Conservation (phyloP, 2,329 filamentous ascomycete genomes). For the Talaromyces sp. region DNA sequence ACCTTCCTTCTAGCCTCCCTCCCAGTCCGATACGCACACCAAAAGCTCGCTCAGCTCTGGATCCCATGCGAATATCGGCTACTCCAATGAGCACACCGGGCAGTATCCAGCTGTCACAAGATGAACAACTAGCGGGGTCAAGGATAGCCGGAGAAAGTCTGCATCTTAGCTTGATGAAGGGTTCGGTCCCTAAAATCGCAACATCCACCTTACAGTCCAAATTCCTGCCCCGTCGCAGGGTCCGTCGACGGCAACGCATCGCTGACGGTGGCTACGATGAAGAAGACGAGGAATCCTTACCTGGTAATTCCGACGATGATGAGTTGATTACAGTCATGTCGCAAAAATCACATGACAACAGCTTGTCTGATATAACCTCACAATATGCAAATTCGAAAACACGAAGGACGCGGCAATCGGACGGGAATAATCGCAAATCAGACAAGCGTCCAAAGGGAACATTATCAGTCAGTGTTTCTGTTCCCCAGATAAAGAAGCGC, state of each 20-base stretch:
- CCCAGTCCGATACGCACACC: conserved; percentile 6
- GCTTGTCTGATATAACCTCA: conserved; percentile 17
- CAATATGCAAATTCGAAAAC: conserved; percentile 15
- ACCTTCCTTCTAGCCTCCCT: conserved; percentile 8
- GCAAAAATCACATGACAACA: conserved; percentile 15
- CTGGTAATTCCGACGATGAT: conserved; percentile 31
- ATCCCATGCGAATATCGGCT: conserved; percentile 23
- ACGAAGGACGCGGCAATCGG: conserved; percentile 8
- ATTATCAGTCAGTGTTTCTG: background rate
- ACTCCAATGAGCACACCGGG: conserved; percentile 31
- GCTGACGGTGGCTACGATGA: conserved; percentile 17
- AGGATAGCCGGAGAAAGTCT: background rate
- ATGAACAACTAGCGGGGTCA: background rate
- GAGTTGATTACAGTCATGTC: conserved; percentile 24
- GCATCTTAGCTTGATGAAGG: conserved; percentile 4
- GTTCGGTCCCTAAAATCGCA: conserved; percentile 18
- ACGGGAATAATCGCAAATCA: conserved; percentile 15
- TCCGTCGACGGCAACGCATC: conserved; percentile 18
- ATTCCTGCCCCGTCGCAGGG: conserved; percentile 30
- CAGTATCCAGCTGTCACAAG: background rate
- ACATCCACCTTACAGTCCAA: conserved; percentile 32
- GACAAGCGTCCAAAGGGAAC: conserved; percentile 7
- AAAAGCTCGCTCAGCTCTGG: background rate
- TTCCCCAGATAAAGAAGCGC: background rate
- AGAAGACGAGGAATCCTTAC: conserved; percentile 19